Percentiles rank a stretch among this genome's conserved stretches.
phyloP scores from a whole-genome alignment of 2,329 filamentous ascomycete species.

The Westerdykella ornata region DNA sequence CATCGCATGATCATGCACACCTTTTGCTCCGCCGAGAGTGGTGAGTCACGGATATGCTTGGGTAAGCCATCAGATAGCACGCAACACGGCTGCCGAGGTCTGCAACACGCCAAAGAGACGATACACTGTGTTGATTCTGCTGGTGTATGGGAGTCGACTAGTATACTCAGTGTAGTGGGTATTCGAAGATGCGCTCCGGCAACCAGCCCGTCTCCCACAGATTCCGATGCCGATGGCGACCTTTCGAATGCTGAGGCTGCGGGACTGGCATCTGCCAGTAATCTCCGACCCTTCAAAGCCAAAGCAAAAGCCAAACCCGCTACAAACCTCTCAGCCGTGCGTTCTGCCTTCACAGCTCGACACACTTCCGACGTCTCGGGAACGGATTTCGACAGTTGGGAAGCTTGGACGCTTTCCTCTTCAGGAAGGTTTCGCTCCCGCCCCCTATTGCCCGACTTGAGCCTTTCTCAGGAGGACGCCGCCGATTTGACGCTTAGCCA shows the following conservation, averaged over 20 bases:
- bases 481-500: slow-evolving; percentile 23
- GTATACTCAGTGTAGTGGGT: slow-evolving; percentile 56
- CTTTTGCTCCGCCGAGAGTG: slow-evolving; percentile 50
- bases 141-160: slow-evolving; percentile 58
- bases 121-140: slow-evolving; percentile 54
- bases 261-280: slow-evolving; percentile 20
- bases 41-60: slow-evolving; percentile 52
- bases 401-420: slow-evolving; percentile 48
- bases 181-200: slow-evolving; percentile 46
- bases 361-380: slow-evolving; percentile 1
- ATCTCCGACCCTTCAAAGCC: slow-evolving; percentile 21
- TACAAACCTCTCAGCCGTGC: slow-evolving; percentile 4
- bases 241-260: slow-evolving; percentile 7
- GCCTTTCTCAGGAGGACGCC: slow-evolving; percentile 8
- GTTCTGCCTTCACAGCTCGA: slow-evolving; percentile 6
- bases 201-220: slow-evolving; percentile 24
- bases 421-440: slow-evolving; percentile 42
- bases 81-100: slow-evolving; percentile 28
- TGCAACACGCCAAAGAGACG: slow-evolving; percentile 43
- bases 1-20: slow-evolving; percentile 60
- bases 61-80: slow-evolving; percentile 38
- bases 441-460: slow-evolving; percentile 24
- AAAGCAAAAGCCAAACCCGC: slow-evolving; percentile 3
- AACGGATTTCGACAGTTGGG: slow-evolving; percentile 42
- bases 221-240: slow-evolving; percentile 18